A percentile compares a stretch with the other conserved stretches of the same genome.
phyloP scores from a whole-genome alignment of 2,329 filamentous ascomycete genomes.

The Scedosporium dehoogii region DNA sequence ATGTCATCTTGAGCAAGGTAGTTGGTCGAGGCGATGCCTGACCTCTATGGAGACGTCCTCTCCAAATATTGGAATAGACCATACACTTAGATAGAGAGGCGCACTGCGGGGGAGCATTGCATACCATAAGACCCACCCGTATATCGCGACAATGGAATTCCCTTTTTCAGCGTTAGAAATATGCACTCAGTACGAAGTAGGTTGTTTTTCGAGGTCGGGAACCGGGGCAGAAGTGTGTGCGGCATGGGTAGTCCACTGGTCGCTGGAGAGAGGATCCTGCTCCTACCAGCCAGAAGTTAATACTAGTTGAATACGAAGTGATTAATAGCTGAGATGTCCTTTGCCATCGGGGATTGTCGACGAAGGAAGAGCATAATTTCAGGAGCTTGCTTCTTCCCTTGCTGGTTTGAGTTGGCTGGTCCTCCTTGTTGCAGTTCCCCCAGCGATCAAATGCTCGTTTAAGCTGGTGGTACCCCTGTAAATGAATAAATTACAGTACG shows the following conservation, averaged over 20 bases:
- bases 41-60: neutral
- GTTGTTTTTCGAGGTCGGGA: too few relatives aligned
- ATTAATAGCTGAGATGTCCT: too few relatives aligned
- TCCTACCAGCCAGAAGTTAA: too few relatives aligned
- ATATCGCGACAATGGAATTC: too few relatives aligned
- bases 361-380: neutral
- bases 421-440: neutral
- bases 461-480: neutral
- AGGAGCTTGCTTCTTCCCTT: neutral
- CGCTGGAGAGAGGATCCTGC: too few relatives aligned
- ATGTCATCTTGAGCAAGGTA: conserved; percentile 48
- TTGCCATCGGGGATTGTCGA: neutral
- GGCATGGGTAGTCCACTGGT: too few relatives aligned
- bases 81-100: neutral
- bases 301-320: too few relatives aligned
- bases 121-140: too few relatives aligned
- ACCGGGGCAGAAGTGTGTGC: too few relatives aligned
- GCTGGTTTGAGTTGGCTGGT: neutral
- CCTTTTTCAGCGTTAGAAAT: too few relatives aligned
- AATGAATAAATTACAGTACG: neutral
- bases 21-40: neutral
- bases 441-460: neutral
- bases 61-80: neutral
- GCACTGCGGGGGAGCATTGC: neutral
- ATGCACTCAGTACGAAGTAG: too few relatives aligned